These are phyloP conservation scores for Papiliotrema flavescens DNA, from an alignment of 1,284 basidiomycete genomes.

Conservation along the genomic window DNA sequence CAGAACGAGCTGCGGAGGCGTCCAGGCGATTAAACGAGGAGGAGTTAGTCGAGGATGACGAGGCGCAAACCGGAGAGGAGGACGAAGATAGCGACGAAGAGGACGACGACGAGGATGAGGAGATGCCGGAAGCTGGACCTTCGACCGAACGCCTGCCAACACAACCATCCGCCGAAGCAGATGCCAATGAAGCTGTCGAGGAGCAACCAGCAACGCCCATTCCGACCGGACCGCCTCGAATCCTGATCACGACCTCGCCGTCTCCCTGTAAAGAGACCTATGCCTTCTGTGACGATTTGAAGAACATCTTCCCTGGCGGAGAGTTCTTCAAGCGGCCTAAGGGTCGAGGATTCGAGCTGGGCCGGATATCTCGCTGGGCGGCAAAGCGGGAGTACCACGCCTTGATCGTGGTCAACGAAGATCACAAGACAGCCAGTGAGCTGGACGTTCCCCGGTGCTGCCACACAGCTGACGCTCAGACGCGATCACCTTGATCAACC, in stretches of 20 bases:
- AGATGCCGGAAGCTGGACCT: constrained; percentile 41
- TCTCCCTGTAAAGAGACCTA: constrained; percentile 79
- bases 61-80: constrained; percentile 5
- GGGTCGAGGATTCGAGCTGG: constrained; percentile 89
- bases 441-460: constrained; percentile 16
- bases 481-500: constrained; percentile 84
- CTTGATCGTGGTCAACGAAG: constrained; percentile 89
- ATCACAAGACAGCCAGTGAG: constrained; percentile 85
- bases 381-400: constrained; percentile 77
- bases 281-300: constrained; percentile 85
- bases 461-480: constrained; percentile 53
- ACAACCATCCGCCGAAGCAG: constrained; percentile 54
- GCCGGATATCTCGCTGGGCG: constrained; percentile 91
- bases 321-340: constrained; percentile 88
- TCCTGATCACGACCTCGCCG: constrained; percentile 86
- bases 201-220: constrained; percentile 12
- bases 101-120: constrained; percentile 35
- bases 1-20: constrained; percentile 35
- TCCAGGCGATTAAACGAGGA: constrained; percentile 31
- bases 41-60: constrained; percentile 25
- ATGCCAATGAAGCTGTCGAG: constrained; percentile 17
- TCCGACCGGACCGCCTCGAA: constrained; percentile 59
- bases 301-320: constrained; percentile 88
- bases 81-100: constrained; percentile 17
- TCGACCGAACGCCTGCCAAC: constrained; percentile 48